Percentiles rank a stretch among this genome's conserved stretches.
phyloP scores from a whole-genome alignment of 345 rosid genomes.

The Ailanthus altissimus region DNA sequence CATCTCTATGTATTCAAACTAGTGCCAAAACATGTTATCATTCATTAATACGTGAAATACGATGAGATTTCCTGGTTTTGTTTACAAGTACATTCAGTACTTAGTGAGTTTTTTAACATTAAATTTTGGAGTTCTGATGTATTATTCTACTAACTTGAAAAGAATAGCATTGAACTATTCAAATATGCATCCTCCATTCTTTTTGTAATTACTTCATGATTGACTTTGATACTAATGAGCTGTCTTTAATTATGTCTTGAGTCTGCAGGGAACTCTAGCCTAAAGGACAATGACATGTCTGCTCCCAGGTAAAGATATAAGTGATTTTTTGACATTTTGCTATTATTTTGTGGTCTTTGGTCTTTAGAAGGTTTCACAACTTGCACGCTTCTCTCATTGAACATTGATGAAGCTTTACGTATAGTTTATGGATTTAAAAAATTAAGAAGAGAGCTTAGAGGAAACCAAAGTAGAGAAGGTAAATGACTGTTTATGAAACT shows the following conservation, averaged over 20 bases:
- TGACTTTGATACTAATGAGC: constrained; percentile 16
- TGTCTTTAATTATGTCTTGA: constrained; percentile 4
- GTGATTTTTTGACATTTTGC: not conserved
- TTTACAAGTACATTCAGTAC: constrained; percentile 4
- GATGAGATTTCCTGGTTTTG: not conserved
- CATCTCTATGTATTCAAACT: too few species aligned
- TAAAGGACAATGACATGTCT: constrained; percentile 42
- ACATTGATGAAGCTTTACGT: not conserved
- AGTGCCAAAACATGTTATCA: not conserved
- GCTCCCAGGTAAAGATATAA: constrained; percentile 48
- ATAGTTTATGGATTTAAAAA: not conserved
- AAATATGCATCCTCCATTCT: constrained; percentile 7
- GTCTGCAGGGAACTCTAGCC: constrained; percentile 55
- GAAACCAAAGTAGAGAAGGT: not conserved
- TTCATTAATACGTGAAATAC: not conserved
- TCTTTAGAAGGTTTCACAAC: constrained; percentile 11
- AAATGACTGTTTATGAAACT: not conserved
- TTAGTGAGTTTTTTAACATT: not conserved
- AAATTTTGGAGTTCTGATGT: not conserved
- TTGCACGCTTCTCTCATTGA: not conserved
- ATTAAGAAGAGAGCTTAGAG: not conserved
- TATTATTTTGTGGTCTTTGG: constrained; percentile 9
- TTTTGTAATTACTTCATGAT: constrained; percentile 16
- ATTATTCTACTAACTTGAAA: not conserved
- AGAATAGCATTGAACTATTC: not conserved